phyloP scores from a whole-genome alignment of 176 grass and related monocot species.

The Triticum turgidum region DNA sequence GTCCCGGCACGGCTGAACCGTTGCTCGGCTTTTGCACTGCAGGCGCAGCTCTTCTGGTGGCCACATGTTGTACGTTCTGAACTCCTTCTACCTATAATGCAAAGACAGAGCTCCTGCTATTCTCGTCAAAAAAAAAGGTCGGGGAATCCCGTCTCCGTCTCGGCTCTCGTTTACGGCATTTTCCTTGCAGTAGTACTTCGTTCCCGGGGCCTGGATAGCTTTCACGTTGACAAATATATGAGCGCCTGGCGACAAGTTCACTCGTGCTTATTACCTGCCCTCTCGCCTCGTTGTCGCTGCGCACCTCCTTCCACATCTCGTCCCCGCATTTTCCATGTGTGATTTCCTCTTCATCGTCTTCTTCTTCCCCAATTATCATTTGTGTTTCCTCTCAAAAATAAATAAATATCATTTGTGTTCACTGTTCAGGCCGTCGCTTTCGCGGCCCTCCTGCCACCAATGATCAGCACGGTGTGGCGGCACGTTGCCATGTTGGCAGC shows the following conservation, averaged over 20 bases:
- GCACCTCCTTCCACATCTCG: background rate
- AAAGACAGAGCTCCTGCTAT: no score
- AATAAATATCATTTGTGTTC: no score
- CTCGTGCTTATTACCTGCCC: background rate
- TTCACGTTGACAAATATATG: background rate
- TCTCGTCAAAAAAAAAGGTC: no score
- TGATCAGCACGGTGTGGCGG: background rate
- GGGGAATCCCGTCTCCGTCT: no score
- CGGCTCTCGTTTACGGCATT: background rate
- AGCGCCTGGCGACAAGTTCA: background rate
- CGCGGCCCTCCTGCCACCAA: background rate
- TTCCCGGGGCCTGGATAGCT: background rate
- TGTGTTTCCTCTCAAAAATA: no score
- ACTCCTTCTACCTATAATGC: no score
- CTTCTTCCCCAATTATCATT: background rate
- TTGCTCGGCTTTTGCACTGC: background rate
- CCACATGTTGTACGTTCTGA: no score
- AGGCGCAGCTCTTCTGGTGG: background rate
- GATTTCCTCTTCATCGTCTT: background rate
- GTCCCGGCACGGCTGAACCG: background rate
- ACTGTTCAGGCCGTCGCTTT: background rate
- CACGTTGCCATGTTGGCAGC: background rate
- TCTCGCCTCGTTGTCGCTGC: background rate
- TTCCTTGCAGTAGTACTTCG: no score
- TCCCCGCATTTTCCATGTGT: conserved; percentile 44